Percentiles rank a stretch among this genome's conserved stretches.
These are phyloP conservation scores for Leccinum fuscescens DNA, from an alignment of 1,284 basidiomycete genomes.

Conservation along the genomic window DNA sequence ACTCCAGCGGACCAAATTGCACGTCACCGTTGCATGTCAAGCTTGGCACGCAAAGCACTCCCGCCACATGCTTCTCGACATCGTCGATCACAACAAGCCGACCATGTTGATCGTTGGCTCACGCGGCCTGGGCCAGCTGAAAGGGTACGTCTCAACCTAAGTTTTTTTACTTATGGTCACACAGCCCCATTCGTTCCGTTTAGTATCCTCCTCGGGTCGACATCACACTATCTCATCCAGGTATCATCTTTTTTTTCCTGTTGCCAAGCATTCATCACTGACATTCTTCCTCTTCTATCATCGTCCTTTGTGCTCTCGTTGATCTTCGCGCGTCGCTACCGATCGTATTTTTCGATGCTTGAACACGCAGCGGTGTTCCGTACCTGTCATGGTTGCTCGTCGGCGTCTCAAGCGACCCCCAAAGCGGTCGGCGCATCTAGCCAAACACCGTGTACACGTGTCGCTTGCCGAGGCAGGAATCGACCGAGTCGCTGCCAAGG, in stretches of 20 bases:
- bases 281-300: neutral
- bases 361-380: slow-evolving; percentile 67
- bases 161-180: neutral
- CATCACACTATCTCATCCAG: slow-evolving; percentile 94
- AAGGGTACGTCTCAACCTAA: slow-evolving; percentile 59
- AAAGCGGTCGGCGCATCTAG: slow-evolving; percentile 60
- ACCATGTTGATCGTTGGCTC: slow-evolving; percentile 95
- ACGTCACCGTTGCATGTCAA: slow-evolving; percentile 88
- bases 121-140: slow-evolving; percentile 85
- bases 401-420: slow-evolving; percentile 77
- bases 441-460: slow-evolving; percentile 67
- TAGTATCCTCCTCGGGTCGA: slow-evolving; percentile 94
- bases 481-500: slow-evolving; percentile 73
- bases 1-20: slow-evolving; percentile 85
- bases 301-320: neutral
- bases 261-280: neutral
- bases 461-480: slow-evolving; percentile 85
- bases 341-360: neutral
- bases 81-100: slow-evolving; percentile 89
- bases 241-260: slow-evolving; percentile 35
- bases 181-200: neutral
- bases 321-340: neutral
- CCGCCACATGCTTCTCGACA: slow-evolving; percentile 89
- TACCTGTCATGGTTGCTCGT: slow-evolving; percentile 90
- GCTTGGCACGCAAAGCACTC: slow-evolving; percentile 95